Percentiles rank a stretch among this genome's conserved stretches.
phyloP scores from a whole-genome alignment of 129 eudicot genomes.

The Sambucus nigra region DNA sequence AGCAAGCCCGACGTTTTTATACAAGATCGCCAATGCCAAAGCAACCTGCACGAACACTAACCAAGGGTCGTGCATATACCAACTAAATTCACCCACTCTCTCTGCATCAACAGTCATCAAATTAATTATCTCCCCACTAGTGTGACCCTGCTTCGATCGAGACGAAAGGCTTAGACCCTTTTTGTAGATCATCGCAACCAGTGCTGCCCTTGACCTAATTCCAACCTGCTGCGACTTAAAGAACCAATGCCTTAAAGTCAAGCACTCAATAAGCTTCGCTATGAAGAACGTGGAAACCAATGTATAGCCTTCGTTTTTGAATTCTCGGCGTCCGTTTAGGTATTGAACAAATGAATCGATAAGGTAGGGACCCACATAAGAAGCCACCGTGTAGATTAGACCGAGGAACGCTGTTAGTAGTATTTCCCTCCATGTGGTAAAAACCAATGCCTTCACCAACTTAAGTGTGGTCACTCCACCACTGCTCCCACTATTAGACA shows the following conservation, averaged over 20 bases:
- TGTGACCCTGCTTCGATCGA: constrained; percentile 48
- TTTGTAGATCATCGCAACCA: constrained; percentile 62
- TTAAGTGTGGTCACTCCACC: constrained; percentile 35
- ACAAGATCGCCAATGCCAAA: constrained; percentile 47
- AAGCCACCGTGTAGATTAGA: constrained; percentile 42
- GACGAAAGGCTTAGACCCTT: constrained; percentile 69
- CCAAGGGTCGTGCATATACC: constrained; percentile 85
- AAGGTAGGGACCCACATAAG: constrained; percentile 83
- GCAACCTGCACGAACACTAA: constrained; percentile 57
- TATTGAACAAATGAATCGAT: constrained; percentile 69
- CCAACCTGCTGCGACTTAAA: constrained; percentile 79
- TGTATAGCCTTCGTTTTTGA: constrained; percentile 41
- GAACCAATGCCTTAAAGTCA: constrained; percentile 65
- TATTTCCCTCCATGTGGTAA: constrained; percentile 53
- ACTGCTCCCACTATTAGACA: constrained; percentile 14
- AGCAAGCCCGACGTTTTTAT: constrained; percentile 66
- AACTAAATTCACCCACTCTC: constrained; percentile 53
- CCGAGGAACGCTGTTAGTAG: constrained; percentile 44
- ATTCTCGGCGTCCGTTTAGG: constrained; percentile 45
- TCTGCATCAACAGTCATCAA: constrained; percentile 91
- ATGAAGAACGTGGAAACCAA: constrained; percentile 51
- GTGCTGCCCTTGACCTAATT: constrained; percentile 54
- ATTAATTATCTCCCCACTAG: constrained; percentile 79
- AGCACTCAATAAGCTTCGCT: constrained; percentile 64
- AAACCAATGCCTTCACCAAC: constrained; percentile 53